Evolutionary conservation across 2,329 filamentous ascomycete species (phyloP), one percentile per base, ranked within the genome.

Genomic region (Fusarium veterinarium): DNA sequence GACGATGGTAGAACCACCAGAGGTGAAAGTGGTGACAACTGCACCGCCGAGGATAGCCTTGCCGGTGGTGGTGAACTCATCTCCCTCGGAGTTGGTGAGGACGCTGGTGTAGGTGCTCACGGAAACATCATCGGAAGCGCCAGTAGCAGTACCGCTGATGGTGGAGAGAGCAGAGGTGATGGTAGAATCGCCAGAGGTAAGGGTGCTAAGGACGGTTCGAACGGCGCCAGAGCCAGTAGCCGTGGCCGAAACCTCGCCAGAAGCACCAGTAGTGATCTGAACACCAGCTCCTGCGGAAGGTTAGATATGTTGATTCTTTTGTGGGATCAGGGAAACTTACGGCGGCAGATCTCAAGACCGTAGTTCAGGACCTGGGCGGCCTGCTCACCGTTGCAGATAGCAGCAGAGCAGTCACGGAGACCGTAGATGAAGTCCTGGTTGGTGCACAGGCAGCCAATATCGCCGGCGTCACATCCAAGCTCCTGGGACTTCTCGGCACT

Each of bases 341-440:
- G 67, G 28, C 77, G 64, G 78, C 86, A 88, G 63, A 83, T 65
- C 17, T 74, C 57, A 62, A 83, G 74, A 45, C 80, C 86, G 69
- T 81, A 86, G 33, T 75, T 61, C 44, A 87, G 76, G 62, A 80
- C 82, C 45, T 79, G 69, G 38, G 78, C 73, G 53, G 83, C 83
- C 52, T 82, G 78, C 20, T 79, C 72, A 19, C 74, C 64, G 64
- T 72, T 62, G 81, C 86, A 88, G 48, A 81, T 79, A 79, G 84
- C 79, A 69, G 75, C 71, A 23, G 86, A 83, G 80, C 87, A 89
- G 81, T 89, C 87, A 64, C 83, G 85, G 66, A 88, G 79, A 58
- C 86, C 87, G 71, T 83, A 87, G 64, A 80, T 74, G 79, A 87
- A 88, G 81, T 86, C 75, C 48, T 69, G 44, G 71, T 86, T 84